Evolutionary conservation across 148 eudicot genomes (phyloP).

Genomic region (Heliamphora exappendiculata): DNA sequence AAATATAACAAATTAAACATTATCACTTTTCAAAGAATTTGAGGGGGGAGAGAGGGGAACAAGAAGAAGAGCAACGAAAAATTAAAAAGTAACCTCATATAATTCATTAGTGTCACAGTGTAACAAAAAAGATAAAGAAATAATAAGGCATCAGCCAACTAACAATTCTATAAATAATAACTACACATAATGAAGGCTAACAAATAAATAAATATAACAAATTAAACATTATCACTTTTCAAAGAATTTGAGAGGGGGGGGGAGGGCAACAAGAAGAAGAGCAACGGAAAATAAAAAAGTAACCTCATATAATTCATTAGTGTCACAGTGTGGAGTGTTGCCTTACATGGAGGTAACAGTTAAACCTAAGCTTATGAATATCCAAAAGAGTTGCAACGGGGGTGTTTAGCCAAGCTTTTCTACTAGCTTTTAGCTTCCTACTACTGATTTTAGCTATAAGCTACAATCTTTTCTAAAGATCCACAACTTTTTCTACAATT

Average conservation of each 20-base stretch:
- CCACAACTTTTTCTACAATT: no score
- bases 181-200: background rate
- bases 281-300: background rate
- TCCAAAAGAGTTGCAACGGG: background rate
- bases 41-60: background rate
- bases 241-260: background rate
- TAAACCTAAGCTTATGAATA: background rate
- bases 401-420: no score
- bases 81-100: background rate
- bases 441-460: no score
- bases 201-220: background rate
- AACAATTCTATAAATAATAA: background rate
- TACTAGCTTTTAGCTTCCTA: no score
- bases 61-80: background rate
- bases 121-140: background rate
- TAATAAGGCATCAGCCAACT: background rate
- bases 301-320: background rate
- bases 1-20: background rate
- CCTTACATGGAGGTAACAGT: background rate
- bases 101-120: no score
- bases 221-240: background rate
- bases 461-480: no score
- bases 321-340: background rate
- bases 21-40: background rate
- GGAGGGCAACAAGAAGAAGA: background rate